Conservation (phyloP, 1,139 yeast genomes). For the Debaryomyces coudertii region DNA sequence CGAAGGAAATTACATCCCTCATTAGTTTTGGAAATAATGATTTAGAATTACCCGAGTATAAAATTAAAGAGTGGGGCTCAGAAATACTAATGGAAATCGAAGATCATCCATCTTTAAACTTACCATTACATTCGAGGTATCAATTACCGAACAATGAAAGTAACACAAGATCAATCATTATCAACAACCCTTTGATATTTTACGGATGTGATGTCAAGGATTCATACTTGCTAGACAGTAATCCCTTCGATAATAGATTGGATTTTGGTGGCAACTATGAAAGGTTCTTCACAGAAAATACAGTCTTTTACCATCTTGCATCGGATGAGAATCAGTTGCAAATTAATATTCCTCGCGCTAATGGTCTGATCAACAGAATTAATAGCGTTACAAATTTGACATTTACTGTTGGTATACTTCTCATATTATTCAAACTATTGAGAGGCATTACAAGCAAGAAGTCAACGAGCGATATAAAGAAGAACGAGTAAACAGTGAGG, state of each 20-base stretch:
- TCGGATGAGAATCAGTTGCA: constrained; percentile 11
- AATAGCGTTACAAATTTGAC: background rate
- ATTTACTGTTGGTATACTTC: background rate
- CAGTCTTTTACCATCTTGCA: constrained; percentile 43
- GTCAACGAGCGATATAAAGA: background rate
- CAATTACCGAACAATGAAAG: constrained; percentile 31
- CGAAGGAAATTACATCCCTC: constrained; percentile 28
- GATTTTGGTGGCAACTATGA: constrained; percentile 41
- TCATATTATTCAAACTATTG: constrained; percentile 4
- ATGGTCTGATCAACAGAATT: background rate
- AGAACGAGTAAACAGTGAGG: background rate
- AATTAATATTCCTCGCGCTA: constrained; percentile 23
- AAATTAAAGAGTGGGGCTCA: constrained; percentile 44
- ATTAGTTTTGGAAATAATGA: constrained; percentile 38
- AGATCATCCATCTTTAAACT: constrained; percentile 4
- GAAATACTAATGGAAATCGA: constrained; percentile 36
- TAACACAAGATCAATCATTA: constrained; percentile 12
- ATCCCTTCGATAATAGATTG: constrained; percentile 41
- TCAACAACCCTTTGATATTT: constrained; percentile 32
- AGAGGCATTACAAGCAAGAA: background rate
- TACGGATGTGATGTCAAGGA: constrained; percentile 39
- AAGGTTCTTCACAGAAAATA: constrained; percentile 43
- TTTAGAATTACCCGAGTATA: constrained; percentile 49
- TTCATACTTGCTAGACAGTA: constrained; percentile 30
- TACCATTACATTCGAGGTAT: constrained; percentile 44